Base-by-base conservation (phyloP, 1,284 basidiomycete species). In the Tremellales sp. region DNA sequence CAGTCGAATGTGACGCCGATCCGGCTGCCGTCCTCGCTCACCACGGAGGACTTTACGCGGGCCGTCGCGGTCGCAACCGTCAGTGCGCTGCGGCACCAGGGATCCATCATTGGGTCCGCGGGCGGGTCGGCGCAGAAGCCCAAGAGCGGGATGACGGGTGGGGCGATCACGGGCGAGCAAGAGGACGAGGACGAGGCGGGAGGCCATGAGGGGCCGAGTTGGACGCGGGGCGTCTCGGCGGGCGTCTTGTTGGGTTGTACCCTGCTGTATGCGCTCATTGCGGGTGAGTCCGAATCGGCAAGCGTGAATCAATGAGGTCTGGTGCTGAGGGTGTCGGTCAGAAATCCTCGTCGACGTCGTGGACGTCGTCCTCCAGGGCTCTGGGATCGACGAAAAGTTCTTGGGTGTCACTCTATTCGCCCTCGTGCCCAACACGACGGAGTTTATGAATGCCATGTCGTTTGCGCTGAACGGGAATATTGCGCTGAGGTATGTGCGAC, bases 381-480 rank as follows among this genome's bases (percentile, higher is more conserved):
- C 89, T 0, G 89, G 90, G 0, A 87, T 98, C 31, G 89, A 95
- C 54, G 94, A 98, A 68, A 99, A 99, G 70, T 94, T 98, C 77
- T 79, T 99, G 26, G 95, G 95, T 37, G 80, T 98, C 48, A 97
- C 93, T 0, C 78, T 99, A 8, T 98, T 99, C 63, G 94, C 95
- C 2, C 80, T 99, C 27, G 93, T 98, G 0, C 95, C 95, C 9
- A 98, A 98, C 71, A 97, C 93, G 14, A 98, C 95, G 18, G 95
- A 99, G 74, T 98, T 99, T 70, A 97, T 98, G 94, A 98, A 98
- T 68, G 95, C 95, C 46, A 95, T 98, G 65, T 94, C 91, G n/a
- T 99, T 99, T 65, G 94, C 95, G 14, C 75, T 99, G 60, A 88
- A 95, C 63, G 94, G 88, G 13, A 98, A 98, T 70, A 98, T 99